A percentile compares a stretch with the other conserved stretches of the same genome.
Conservation (phyloP, 768 basidiomycete genomes). For the Leccinum rimulosum region DNA sequence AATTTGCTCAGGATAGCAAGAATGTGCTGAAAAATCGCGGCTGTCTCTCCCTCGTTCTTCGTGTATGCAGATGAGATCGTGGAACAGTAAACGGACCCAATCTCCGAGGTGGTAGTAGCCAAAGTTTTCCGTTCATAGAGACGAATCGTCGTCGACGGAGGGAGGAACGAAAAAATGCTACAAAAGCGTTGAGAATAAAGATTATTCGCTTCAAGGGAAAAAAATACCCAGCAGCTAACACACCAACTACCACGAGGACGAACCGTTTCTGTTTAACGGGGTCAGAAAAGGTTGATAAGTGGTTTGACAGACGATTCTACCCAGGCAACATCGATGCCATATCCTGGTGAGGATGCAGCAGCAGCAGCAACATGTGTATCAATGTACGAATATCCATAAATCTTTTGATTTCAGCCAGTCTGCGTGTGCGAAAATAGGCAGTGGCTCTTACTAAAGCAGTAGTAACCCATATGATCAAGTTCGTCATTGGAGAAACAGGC, state of each 20-base stretch:
- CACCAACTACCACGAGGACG: conserved; percentile 66
- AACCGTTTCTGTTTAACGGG: conserved; percentile 51
- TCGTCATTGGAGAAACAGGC: conserved; percentile 71
- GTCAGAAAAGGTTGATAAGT: not conserved
- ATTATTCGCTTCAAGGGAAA: not conserved
- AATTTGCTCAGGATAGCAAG: conserved; percentile 75
- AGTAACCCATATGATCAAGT: conserved; percentile 67
- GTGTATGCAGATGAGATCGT: conserved; percentile 71
- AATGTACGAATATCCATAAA: conserved; percentile 74
- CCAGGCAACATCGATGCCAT: conserved; percentile 72
- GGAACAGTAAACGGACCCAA: conserved; percentile 73
- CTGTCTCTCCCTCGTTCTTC: conserved; percentile 46
- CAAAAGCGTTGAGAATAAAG: conserved; percentile 3
- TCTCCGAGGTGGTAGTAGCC: conserved; percentile 62
- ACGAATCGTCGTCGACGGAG: conserved; percentile 74
- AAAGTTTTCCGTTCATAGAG: conserved; percentile 69
- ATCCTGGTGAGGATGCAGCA: conserved; percentile 51
- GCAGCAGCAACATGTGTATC: conserved; percentile 44
- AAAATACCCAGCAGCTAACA: conserved; percentile 72
- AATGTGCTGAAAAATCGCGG: conserved; percentile 60
- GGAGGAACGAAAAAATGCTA: conserved; percentile 69
- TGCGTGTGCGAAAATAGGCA: not conserved
- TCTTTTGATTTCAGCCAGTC: conserved; percentile 34
- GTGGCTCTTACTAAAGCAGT: conserved; percentile 47
- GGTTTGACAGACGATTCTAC: conserved; percentile 31